Evolutionary conservation across 371 early-diverging fungal genomes (phyloP).

Genomic region (Fennellomyces sp.): DNA sequence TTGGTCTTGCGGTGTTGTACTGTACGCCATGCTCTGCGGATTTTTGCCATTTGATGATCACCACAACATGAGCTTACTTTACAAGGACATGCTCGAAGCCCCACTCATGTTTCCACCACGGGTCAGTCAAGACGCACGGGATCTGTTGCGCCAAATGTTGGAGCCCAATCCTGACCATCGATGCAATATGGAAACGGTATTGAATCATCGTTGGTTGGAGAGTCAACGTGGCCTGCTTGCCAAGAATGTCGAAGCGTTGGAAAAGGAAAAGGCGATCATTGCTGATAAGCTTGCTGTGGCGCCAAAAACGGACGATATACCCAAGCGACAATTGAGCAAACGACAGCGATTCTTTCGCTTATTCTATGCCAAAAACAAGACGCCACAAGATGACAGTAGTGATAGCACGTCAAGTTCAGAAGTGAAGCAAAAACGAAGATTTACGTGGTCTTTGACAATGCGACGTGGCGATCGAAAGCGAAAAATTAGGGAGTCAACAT

Average conservation of each 20-base stretch:
- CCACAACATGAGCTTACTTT: slow-evolving; percentile 59
- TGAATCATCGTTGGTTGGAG: slow-evolving; percentile 57
- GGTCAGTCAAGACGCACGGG: slow-evolving; percentile 31
- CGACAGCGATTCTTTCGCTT: slow-evolving; percentile 1
- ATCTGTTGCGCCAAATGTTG: slow-evolving; percentile 48
- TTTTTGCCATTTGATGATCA: slow-evolving; percentile 83
- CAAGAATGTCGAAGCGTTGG: not conserved
- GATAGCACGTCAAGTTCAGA: not conserved
- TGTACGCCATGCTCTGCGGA: slow-evolving; percentile 75
- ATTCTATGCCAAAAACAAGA: not conserved
- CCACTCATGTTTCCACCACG: slow-evolving; percentile 55
- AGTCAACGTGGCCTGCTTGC: not conserved
- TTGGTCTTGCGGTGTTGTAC: slow-evolving; percentile 92
- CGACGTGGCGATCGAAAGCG: slow-evolving; percentile 2
- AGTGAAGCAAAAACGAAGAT: not conserved
- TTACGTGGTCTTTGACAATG: not conserved
- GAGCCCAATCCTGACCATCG: slow-evolving; percentile 55
- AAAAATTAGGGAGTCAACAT: not conserved
- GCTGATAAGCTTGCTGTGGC: too few relatives aligned
- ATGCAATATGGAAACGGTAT: slow-evolving; percentile 45
- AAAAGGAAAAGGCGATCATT: too few relatives aligned
- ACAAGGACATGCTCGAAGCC: slow-evolving; percentile 61
- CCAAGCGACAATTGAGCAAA: not conserved
- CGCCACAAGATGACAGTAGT: not conserved
- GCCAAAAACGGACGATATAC: not conserved